Evolutionary conservation across 208 protist genomes (phyloP), one percentile per base, ranked within the genome.

Genomic region (Crithidia thermophila): DNA sequence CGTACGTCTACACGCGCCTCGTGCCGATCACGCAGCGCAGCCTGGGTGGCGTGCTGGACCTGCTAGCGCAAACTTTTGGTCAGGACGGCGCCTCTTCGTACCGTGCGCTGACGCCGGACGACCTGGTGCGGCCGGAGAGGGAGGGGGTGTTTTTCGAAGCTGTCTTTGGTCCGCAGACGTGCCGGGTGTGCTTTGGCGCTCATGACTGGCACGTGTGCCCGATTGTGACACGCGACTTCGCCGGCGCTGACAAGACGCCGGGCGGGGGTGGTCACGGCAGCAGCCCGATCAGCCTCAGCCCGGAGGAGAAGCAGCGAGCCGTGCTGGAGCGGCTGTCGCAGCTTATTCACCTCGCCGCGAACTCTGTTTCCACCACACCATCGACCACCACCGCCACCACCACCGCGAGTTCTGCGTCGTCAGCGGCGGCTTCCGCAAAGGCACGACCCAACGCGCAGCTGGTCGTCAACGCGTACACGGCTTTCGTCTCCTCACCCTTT

Each of bases 181-280:
- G 90, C 51, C 85, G 77, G 18, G 81, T 88, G 23, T 96, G 90
- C 67, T 91, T 96, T 65, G 87, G 90, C 33, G 21, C 27, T 34
- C 90, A 96, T 40, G 78, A 78, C 66, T 91, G 81, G 85, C 64
- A 79, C 30, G 46, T 37, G 10, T 96, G 90, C 61, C 90, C 90
- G 20, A 90, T 96, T 36, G 68, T 96, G 52, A 96, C 90, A 14
- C 82, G 90, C 18, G 74, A 96, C 76, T 96, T 96, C 45, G 78
- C 71, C 27, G 27, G 36, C 7, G 57, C 67, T 0, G 39, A 50
- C 9, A n/a, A 16, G 27, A 27, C 40, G 49, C 16, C 65, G 56
- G 28, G 23, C 34, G 9, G 14, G 14, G 8, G 23, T 33, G 6
- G 31, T 16, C 9, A 14, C 49, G 27, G 30, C 57, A 34, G 0